Conservation (phyloP, 2,329 filamentous ascomycete species). For the Blastomyces gilchristii region DNA sequence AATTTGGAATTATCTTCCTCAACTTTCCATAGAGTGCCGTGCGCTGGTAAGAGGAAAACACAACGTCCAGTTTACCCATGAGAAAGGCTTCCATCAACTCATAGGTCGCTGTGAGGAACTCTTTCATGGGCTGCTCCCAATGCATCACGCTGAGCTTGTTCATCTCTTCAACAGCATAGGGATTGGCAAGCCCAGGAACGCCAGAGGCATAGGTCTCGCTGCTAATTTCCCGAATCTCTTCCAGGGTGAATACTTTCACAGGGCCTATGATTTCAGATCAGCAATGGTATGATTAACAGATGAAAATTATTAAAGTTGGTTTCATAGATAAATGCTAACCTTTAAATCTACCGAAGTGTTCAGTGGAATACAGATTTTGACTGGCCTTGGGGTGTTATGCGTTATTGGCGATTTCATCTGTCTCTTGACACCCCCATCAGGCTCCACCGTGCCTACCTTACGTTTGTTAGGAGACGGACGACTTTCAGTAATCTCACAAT, state of each 20-base stretch:
- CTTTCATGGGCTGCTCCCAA: constrained; percentile 47
- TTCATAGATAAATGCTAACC: not conserved
- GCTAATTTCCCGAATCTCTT: constrained; percentile 46
- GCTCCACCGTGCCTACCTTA: constrained; percentile 5
- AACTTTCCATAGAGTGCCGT: constrained; percentile 29
- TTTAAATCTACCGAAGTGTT: not conserved
- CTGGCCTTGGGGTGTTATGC: too few species aligned
- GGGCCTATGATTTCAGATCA: constrained; percentile 11
- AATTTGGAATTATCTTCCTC: constrained; percentile 34
- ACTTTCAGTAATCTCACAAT: constrained; percentile 7
- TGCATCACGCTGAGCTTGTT: constrained; percentile 47
- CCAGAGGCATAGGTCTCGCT: constrained; percentile 46
- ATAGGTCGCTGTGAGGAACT: constrained; percentile 27
- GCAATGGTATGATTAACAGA: not conserved
- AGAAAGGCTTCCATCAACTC: constrained; percentile 24
- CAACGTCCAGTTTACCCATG: constrained; percentile 39
- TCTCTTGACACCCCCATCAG: constrained; percentile 8
- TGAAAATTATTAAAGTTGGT: not conserved
- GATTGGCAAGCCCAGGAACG: constrained; percentile 48
- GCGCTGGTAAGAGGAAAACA: constrained; percentile 25
- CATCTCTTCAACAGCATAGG: constrained; percentile 50
- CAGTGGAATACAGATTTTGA: not conserved
- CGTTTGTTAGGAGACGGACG: constrained; percentile 11
- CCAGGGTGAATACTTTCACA: constrained; percentile 21
- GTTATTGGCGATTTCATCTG: not conserved